phyloP scores from a whole-genome alignment of 768 basidiomycete species.

The Boletus coccyginus region DNA sequence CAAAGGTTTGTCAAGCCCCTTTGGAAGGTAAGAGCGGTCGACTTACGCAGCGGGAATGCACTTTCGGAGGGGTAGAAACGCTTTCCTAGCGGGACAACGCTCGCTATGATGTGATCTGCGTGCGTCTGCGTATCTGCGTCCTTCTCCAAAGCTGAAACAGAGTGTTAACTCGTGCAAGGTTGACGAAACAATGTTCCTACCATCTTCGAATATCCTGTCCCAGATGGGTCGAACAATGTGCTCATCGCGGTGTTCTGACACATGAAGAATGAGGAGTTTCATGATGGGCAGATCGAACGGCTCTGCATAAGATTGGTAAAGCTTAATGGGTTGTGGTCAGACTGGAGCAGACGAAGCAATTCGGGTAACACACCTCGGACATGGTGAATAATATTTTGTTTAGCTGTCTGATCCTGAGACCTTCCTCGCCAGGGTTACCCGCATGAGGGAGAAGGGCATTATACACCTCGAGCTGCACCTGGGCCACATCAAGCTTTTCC shows the following conservation, averaged over 20 bases:
- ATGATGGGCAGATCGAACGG: conserved; percentile 81
- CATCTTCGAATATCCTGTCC: conserved; percentile 81
- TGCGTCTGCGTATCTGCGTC: conserved; percentile 51
- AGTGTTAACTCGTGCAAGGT: conserved; percentile 1
- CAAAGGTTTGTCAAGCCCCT: not conserved
- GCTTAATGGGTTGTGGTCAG: conserved; percentile 40
- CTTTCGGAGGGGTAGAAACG: conserved; percentile 90
- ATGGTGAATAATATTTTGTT: conserved; percentile 68
- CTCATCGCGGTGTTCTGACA: conserved; percentile 90
- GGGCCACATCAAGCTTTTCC: conserved; percentile 95
- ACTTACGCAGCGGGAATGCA: conserved; percentile 83
- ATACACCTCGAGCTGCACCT: conserved; percentile 93
- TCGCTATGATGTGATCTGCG: conserved; percentile 62
- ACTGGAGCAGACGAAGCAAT: conserved; percentile 1
- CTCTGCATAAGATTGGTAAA: conserved; percentile 85
- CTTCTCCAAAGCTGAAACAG: conserved; percentile 48
- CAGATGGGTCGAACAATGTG: conserved; percentile 80
- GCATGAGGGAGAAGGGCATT: conserved; percentile 61
- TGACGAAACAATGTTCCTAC: conserved; percentile 40
- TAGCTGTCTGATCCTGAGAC: conserved; percentile 59
- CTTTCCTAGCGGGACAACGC: conserved; percentile 71
- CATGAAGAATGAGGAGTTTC: conserved; percentile 87
- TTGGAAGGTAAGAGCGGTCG: not conserved
- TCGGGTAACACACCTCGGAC: conserved; percentile 62
- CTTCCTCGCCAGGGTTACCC: conserved; percentile 58